Evolutionary conservation across 225 moss, liverwort and hornwort species (phyloP), one percentile per base, ranked within the genome.

Genomic region (Lunularia cruciata): DNA sequence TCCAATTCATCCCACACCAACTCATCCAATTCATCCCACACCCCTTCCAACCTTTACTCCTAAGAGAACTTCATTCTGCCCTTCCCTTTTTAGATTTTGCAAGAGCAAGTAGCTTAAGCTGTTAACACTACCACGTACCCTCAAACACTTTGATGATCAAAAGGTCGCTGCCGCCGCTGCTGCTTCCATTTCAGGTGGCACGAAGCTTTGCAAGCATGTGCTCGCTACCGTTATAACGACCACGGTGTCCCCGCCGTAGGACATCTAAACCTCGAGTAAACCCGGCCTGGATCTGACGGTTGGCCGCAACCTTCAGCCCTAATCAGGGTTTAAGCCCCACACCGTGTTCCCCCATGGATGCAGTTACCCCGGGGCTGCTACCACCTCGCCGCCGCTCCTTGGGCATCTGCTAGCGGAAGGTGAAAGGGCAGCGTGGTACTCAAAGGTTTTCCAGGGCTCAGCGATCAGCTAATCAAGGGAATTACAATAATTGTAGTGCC

Each of bases 151-250:
- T 52, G 30, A 26, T 15, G 56, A 32, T 57, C 31, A 30, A 57
- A 57, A 57, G 27, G 56, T 57, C 56, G 31, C 6, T 16, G 32
- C 56, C 15, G 56, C 32, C 16, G 43, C 43, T 10, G 43, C 43
- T 43, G 43, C 43, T 30, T 16, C 30, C 56, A 16, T 57, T 57
- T 57, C 56, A 57, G 27, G 25, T 57, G 56, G 32, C 56, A 32
- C 52, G 52, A 6, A 20, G 26, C 3, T 52, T 25, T 18, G 18
- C 15, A 13, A n/a, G 18, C 6, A 31, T 56, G 56, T 37, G 60
- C 60, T 60, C 20, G n/a, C 60, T 39, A 60, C 60, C 60, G 60
- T 60, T 60, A 60, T 60, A 60, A 60, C 60, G 60, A 60, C 38
- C 60, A 60, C 2, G 36, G 23, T 52, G 52, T 52, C 52, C 52